Evolutionary conservation across 768 basidiomycete species (phyloP), one percentile per base, ranked within the genome.

Genomic region (Phlebiopsis gigantea): DNA sequence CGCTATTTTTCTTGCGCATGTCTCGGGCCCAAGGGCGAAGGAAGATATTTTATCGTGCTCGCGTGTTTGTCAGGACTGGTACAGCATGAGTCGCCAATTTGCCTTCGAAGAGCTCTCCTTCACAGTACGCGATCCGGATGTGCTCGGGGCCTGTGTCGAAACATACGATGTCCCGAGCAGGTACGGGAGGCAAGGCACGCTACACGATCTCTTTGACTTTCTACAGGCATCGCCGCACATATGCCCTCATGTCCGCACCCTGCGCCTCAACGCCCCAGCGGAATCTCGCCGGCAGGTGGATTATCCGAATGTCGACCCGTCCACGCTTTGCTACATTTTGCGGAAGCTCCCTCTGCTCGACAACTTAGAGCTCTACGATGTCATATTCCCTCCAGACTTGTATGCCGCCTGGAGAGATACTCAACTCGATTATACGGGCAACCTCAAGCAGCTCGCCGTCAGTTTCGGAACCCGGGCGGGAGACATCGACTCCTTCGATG

Each of bases 401-500:
- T 51, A 51, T 31, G 31, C 34, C 5, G 50, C 34, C 3, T 51
- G 50, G 50, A 48, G 29, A 30, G 22, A 39, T 6, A 31, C 30
- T 6, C 5, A 34, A 21, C 6, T 39, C 5, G 15, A 19, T 21
- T 51, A 31, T 21, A 1, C 31, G 9, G 31, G 31, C 31, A 31
- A 51, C 12, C 14, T 51, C 19, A 19, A 39, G 15, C 50, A 31
- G 14, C 29, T 51, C 31, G 17, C 50, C 9, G 24, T 51, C n/a
- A 41, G 50, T 24, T 51, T 51, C 24, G 50, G 50, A 15, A 51
- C 19, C 19, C 30, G 50, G 19, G 50, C 50, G 22, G 50, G 29
- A 22, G 50, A 51, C n/a, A 51, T 51, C 39, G 50, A 51, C 15
- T 51, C 50, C n/a, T 25, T 51, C 34, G 50, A 51, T n/a, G 50